These are phyloP conservation scores for Boletus rubroflammeus DNA, from an alignment of 768 basidiomycete species.

Conservation along the genomic window DNA sequence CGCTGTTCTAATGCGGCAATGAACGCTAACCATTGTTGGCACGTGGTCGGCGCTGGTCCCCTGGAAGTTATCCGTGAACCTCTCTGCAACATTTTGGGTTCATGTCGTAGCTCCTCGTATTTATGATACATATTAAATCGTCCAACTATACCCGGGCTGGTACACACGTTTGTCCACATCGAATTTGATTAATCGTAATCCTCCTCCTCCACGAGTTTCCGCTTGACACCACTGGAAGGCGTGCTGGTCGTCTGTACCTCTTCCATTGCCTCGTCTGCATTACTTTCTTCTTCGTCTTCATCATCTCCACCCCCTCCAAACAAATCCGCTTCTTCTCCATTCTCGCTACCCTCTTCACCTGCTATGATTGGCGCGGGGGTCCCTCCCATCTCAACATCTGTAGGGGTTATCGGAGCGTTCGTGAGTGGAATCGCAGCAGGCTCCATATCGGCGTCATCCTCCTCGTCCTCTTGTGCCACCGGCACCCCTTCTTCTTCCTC, in stretches of 20 bases:
- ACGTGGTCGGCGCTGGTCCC: neutral
- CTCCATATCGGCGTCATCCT: slow-evolving; percentile 66
- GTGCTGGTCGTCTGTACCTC: slow-evolving; percentile 57
- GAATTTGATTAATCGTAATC: slow-evolving; percentile 62
- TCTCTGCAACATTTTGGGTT: neutral
- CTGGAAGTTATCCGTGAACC: neutral
- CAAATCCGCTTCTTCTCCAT: slow-evolving; percentile 69
- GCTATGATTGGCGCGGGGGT: slow-evolving; percentile 32
- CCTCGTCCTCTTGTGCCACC: slow-evolving; percentile 50
- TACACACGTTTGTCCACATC: slow-evolving; percentile 6
- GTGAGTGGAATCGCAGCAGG: slow-evolving; percentile 48
- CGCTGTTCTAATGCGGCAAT: slow-evolving; percentile 38
- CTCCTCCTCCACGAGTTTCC: slow-evolving; percentile 82
- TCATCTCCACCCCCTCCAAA: slow-evolving; percentile 71
- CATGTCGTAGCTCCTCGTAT: slow-evolving; percentile 16
- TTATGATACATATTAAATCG: slow-evolving; percentile 29
- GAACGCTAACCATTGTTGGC: neutral
- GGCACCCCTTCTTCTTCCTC: slow-evolving; percentile 7
- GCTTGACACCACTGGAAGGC: slow-evolving; percentile 63
- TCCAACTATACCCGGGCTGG: slow-evolving; percentile 2
- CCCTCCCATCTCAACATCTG: slow-evolving; percentile 57
- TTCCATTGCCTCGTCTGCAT: slow-evolving; percentile 67
- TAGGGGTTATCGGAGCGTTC: slow-evolving; percentile 42
- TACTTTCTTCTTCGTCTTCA: slow-evolving; percentile 59
- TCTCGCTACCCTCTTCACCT: slow-evolving; percentile 61